These are phyloP conservation scores for Echites panduratus DNA, from an alignment of 257 asterid species.

Conservation along the genomic window DNA sequence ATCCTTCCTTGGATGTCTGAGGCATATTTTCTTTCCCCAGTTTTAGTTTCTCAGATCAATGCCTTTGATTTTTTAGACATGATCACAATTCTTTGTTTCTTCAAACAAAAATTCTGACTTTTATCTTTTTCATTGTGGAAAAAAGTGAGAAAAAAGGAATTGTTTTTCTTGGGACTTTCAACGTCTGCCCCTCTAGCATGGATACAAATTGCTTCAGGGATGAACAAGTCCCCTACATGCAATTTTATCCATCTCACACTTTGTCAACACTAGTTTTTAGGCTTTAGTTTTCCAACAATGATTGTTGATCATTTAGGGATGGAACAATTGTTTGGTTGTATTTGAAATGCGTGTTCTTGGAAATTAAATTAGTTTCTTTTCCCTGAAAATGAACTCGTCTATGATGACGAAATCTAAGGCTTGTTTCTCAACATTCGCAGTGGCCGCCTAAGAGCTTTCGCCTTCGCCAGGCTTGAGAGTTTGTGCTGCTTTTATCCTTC, in stretches of 20 bases:
- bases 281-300: not conserved
- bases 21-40: not conserved
- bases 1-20: constrained; percentile 61
- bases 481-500: constrained; percentile 62
- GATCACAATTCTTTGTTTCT: too few species aligned
- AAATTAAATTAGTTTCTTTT: not conserved
- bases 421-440: constrained; percentile 86
- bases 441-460: constrained; percentile 70
- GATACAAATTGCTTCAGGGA: constrained; percentile 31
- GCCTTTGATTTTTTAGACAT: not conserved
- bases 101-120: not conserved
- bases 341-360: not conserved
- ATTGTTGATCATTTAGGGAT: constrained; percentile 39
- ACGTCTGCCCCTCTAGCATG: constrained; percentile 24
- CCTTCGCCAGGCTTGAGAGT: constrained; percentile 83
- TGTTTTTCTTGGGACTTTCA: constrained; percentile 15
- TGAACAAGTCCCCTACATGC: constrained; percentile 29
- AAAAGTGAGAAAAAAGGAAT: not conserved
- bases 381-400: not conserved
- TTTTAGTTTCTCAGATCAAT: not conserved
- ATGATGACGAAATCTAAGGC: constrained; percentile 55
- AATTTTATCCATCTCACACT: constrained; percentile 36
- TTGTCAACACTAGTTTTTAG: constrained; percentile 26
- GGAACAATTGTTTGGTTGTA: constrained; percentile 6
- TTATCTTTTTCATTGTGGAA: not conserved